Conservation (phyloP, 352 stramenopile species). For the Pythium dissotocum region DNA sequence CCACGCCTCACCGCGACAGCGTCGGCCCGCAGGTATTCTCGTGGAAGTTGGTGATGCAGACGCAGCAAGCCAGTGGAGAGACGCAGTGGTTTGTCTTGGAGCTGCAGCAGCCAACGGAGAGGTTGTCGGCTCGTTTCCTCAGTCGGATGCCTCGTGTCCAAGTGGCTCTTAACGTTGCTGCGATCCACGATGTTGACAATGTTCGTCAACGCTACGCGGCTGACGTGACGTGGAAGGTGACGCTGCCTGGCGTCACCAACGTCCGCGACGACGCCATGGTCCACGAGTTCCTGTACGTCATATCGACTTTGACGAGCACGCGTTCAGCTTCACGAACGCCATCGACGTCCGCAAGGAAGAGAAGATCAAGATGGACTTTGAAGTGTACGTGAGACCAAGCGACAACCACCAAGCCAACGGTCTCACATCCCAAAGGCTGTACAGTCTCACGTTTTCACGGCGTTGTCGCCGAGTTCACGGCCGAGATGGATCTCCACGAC, state of each 20-base stretch:
- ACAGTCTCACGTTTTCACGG: neutral
- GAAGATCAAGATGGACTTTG: neutral
- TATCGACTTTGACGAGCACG: neutral
- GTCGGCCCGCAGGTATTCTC: neutral
- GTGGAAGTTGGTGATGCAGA: neutral
- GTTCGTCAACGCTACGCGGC: neutral
- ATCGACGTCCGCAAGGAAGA: neutral
- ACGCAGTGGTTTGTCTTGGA: neutral
- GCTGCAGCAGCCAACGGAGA: neutral
- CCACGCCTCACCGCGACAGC: neutral
- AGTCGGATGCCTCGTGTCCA: neutral
- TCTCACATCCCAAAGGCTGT: neutral
- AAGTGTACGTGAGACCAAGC: no score
- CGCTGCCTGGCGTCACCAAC: neutral
- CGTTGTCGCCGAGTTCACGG: neutral
- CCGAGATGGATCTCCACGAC: constrained; percentile 43
- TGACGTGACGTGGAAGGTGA: neutral
- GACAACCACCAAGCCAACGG: no score
- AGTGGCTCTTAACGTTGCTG: neutral
- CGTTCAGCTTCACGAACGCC: neutral
- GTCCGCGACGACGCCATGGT: neutral
- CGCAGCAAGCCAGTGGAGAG: neutral
- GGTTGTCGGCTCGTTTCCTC: neutral
- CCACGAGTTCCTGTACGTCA: neutral
- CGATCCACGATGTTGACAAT: neutral